Evolutionary conservation across 305 asterid species (phyloP), one percentile per base, ranked within the genome.

Genomic region (Fraxinus albicans): DNA sequence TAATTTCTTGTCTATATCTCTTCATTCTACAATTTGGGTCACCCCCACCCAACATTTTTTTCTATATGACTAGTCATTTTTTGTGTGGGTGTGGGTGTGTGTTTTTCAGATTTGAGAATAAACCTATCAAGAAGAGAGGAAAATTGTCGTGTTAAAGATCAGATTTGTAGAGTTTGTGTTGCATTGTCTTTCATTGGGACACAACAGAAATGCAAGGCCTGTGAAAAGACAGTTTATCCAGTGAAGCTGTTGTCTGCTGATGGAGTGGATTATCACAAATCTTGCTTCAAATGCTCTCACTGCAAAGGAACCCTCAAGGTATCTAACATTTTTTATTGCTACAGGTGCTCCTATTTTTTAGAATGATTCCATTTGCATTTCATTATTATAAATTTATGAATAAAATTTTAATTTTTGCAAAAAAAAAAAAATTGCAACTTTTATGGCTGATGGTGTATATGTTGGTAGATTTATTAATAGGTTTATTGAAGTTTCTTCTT

Each of bases 241-340:
- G 95, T 95, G 82, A 98, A 95, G 89, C 94, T 93, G 27, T 88
- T 95, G 90, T 93, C 98, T 69, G 98, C 98, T 79, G 98, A 95
- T 90, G 98, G 97, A 74, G 76, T 94, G 80, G 86, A 77, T 79
- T 95, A 90, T 87, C 97, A 94, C 84, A 94, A 92, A 76, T 90
- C 98, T 86, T 95, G 98, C 86, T 95, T 95, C 92, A 94, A 86
- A 88, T 95, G 98, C 86, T 87, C 93, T 82, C 98, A 95, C 84
- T 92, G 97, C 93, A 94, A 95, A 85, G 94, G 98, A 70, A 95
- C 98, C 79, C 98, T 95, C 77, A 93, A 93, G 98, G 98, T 95
- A 73, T 75, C n/a, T 63, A n/a, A 47, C 9, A 77, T 42, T 25
- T 34, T 9, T 44, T 44, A 2, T 44, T 44, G 55, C 4, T 44